Evolutionary conservation across 768 basidiomycete genomes (phyloP).

Genomic region (Mycena polygramma): DNA sequence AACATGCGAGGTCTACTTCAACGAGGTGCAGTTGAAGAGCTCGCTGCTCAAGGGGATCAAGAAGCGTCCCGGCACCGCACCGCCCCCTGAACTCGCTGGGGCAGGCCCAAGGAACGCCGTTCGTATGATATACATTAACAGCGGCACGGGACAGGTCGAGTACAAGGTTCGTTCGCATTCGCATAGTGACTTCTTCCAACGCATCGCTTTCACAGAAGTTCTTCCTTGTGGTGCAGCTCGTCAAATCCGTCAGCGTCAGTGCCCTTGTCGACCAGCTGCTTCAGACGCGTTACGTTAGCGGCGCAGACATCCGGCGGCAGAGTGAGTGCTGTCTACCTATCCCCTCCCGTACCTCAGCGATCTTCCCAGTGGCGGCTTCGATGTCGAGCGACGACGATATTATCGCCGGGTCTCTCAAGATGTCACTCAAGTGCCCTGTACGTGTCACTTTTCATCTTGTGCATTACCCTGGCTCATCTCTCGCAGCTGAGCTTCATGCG

Average conservation of each 20-base stretch:
- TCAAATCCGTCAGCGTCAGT: conserved; percentile 67
- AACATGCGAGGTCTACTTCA: conserved; percentile 74
- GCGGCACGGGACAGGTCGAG: conserved; percentile 56
- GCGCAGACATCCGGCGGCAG: conserved; percentile 61
- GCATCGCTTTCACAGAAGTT: conserved; percentile 60
- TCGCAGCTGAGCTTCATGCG: conserved; percentile 75
- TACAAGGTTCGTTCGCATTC: conserved; percentile 38
- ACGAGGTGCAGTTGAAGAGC: conserved; percentile 54
- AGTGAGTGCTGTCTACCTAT: conserved; percentile 54
- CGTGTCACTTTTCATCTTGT: conserved; percentile 40
- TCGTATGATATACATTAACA: conserved; percentile 75
- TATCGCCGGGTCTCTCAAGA: conserved; percentile 70
- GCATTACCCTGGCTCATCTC: too few species aligned
- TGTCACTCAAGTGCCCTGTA: conserved; percentile 82
- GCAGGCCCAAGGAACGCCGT: conserved; percentile 54
- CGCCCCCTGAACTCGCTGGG: conserved; percentile 60
- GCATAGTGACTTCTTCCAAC: too few species aligned
- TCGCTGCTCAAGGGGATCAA: conserved; percentile 76
- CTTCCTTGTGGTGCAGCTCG: conserved; percentile 72
- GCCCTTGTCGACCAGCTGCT: conserved; percentile 67
- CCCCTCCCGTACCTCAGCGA: background rate
- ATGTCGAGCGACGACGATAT: conserved; percentile 76
- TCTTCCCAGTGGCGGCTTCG: conserved; percentile 52
- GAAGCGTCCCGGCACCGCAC: conserved; percentile 78
- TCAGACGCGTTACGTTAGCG: conserved; percentile 63